Evolutionary conservation across 2,329 filamentous ascomycete species (phyloP).

Genomic region (Xylaria sp.): DNA sequence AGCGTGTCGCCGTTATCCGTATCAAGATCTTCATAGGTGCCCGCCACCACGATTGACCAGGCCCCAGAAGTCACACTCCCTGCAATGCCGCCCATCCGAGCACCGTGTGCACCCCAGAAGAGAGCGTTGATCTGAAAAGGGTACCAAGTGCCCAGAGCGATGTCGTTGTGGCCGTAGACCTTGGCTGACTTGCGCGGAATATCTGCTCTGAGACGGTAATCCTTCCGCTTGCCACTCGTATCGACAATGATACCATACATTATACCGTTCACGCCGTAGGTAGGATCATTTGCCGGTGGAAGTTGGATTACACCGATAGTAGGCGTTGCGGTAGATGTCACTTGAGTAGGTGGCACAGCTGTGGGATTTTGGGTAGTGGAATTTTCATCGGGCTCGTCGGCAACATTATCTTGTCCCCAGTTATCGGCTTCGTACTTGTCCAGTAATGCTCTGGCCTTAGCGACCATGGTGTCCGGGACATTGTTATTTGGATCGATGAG

Average conservation of each 20-base stretch:
- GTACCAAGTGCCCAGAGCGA: conserved; percentile 45
- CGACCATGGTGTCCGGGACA: conserved; percentile 38
- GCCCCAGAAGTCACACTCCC: conserved; percentile 40
- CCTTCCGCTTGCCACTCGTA: conserved; percentile 26
- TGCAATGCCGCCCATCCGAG: conserved; percentile 42
- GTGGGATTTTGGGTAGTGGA: background rate
- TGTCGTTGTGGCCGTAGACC: conserved; percentile 44
- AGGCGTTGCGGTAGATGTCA: background rate
- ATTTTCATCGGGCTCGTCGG: conserved; percentile 22
- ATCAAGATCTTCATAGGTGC: conserved; percentile 36
- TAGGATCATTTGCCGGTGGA: conserved; percentile 38
- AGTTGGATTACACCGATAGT: conserved; percentile 23
- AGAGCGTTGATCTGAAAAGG: conserved; percentile 44
- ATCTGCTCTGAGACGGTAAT: conserved; percentile 38
- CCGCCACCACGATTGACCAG: conserved; percentile 44
- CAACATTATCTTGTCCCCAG: conserved; percentile 41
- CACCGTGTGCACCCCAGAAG: conserved; percentile 45
- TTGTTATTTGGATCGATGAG: conserved; percentile 18
- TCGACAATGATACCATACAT: conserved; percentile 42
- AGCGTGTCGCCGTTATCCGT: conserved; percentile 31
- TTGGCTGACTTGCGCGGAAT: conserved; percentile 37
- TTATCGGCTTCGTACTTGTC: conserved; percentile 41
- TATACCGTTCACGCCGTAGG: conserved; percentile 43
- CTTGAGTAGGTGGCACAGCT: background rate
- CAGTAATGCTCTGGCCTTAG: conserved; percentile 30